Conservation (phyloP, 768 basidiomycete species). For the Pulveroboletus frians region DNA sequence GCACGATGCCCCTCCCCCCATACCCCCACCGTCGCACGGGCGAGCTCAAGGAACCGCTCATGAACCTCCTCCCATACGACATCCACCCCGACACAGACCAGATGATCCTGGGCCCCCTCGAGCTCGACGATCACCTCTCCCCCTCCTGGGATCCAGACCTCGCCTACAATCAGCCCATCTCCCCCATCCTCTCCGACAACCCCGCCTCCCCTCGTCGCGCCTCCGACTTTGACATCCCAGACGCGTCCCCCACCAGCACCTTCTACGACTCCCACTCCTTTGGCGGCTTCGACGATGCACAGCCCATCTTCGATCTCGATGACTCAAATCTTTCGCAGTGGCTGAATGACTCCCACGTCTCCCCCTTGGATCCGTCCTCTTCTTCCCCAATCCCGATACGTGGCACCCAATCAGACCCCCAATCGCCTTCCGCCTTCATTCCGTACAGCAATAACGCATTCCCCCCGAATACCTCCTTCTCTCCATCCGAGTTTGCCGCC, state of each 20-base stretch:
- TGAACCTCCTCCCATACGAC: constrained; percentile 38
- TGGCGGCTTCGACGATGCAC: constrained; percentile 29
- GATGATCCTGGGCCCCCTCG: constrained; percentile 33
- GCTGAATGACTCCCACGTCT: constrained; percentile 56
- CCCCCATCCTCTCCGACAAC: constrained; percentile 37
- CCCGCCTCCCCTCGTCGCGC: constrained; percentile 37
- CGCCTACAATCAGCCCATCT: constrained; percentile 35
- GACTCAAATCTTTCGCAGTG: constrained; percentile 48
- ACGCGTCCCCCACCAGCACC: constrained; percentile 36
- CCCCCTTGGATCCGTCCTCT: constrained; percentile 30
- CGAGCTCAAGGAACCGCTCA: constrained; percentile 21
- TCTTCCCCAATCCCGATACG: constrained; percentile 66
- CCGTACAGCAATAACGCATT: constrained; percentile 46
- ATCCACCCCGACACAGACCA: constrained; percentile 31
- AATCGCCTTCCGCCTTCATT: constrained; percentile 44
- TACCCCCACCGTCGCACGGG: constrained; percentile 34
- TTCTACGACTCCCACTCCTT: constrained; percentile 32
- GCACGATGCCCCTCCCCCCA: constrained; percentile 40
- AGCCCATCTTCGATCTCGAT: constrained; percentile 37
- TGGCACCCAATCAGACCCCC: constrained; percentile 36
- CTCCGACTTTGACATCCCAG: constrained; percentile 37
- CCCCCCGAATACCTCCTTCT: constrained; percentile 48
- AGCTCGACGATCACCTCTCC: constrained; percentile 30
- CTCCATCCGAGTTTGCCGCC: constrained; percentile 56
- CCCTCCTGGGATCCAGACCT: constrained; percentile 32